Evolutionary conservation across 2,329 filamentous ascomycete genomes (phyloP).

Genomic region (Aspergillus pseudonomiae): DNA sequence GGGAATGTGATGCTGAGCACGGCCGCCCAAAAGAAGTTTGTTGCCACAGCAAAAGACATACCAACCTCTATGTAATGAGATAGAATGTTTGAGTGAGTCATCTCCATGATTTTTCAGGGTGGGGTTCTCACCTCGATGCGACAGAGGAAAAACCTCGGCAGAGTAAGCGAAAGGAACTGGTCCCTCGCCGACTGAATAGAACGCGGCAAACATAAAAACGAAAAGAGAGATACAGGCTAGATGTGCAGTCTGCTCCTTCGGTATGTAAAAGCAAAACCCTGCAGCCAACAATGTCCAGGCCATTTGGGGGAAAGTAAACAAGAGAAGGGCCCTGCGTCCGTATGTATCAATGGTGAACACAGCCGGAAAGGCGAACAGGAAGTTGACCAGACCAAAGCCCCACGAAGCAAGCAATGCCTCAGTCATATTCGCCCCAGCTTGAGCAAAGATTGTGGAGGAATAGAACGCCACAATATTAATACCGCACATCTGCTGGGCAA

Average conservation of each 20-base stretch:
- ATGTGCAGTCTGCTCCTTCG: constrained; percentile 44
- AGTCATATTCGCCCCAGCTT: constrained; percentile 60
- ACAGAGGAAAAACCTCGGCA: constrained; percentile 59
- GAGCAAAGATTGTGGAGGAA: constrained; percentile 59
- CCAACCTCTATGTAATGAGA: constrained; percentile 46
- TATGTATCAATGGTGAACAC: constrained; percentile 70
- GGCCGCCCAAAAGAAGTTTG: constrained; percentile 52
- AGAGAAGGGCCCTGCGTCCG: constrained; percentile 63
- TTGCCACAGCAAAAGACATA: constrained; percentile 50
- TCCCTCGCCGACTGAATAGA: constrained; percentile 68
- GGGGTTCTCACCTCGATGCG: constrained; percentile 49
- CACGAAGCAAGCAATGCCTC: constrained; percentile 65
- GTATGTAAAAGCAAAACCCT: constrained; percentile 62
- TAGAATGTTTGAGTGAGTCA: background rate
- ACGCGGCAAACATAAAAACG: constrained; percentile 66
- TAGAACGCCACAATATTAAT: constrained; percentile 79
- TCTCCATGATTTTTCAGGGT: too few relatives aligned
- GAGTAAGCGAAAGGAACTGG: constrained; percentile 57
- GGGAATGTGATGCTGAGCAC: constrained; percentile 56
- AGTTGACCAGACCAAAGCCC: constrained; percentile 68
- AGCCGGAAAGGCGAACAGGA: constrained; percentile 66
- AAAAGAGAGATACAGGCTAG: constrained; percentile 62
- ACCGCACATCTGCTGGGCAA: constrained; percentile 72
- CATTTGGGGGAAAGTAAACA: constrained; percentile 71
- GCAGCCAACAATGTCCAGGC: constrained; percentile 67